Evolutionary conservation across 176 grass and related monocot genomes (phyloP), one percentile per base, ranked within the genome.

Genomic region (Zea mays): DNA sequence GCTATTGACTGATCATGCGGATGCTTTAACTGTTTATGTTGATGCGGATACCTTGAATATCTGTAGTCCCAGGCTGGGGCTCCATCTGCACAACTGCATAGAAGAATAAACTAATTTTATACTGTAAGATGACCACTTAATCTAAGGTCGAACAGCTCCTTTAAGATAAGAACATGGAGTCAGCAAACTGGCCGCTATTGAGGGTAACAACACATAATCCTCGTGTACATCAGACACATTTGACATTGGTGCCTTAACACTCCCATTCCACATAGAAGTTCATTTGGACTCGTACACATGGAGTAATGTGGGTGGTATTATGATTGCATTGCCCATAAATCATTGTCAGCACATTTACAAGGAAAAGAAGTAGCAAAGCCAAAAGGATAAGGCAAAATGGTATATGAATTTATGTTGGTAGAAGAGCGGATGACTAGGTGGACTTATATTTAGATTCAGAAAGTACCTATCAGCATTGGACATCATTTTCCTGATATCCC

Each of bases 401-500:
- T 14, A 44, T n/a, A 76, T 47, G 21, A 41, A 40, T 39, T 73
- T 39, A 39, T 73, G 37, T 8, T 19, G 17, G 35, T 78, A 65
- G 17, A 78, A 52, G 44, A 40, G 6, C 19, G 16, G 5, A 51
- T 78, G 2, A 16, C 45, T 39, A 52, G 4, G 36, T 54, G 70
- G 48, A 54, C 27, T 20, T 65, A 13, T 78, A 78, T 40, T 54
- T 51, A 4, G 9, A 41, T 54, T 67, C 16, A 4, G 11, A 55
- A 17, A 65, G 17, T 88, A 88, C 87, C 85, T 72, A 72, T 90
- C 73, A 73, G 39, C 54, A 86, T 58, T 90, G 2, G 90, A 93
- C 14, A 75, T 69, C 93, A 97, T 97, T 85, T 97, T 97, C 68
- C 90, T 76, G 69, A 97, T 85, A 76, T 93, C 90, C 93, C 93